Conservation (phyloP, 2,329 filamentous ascomycete species). For the Trichoderma afroharzianum region DNA sequence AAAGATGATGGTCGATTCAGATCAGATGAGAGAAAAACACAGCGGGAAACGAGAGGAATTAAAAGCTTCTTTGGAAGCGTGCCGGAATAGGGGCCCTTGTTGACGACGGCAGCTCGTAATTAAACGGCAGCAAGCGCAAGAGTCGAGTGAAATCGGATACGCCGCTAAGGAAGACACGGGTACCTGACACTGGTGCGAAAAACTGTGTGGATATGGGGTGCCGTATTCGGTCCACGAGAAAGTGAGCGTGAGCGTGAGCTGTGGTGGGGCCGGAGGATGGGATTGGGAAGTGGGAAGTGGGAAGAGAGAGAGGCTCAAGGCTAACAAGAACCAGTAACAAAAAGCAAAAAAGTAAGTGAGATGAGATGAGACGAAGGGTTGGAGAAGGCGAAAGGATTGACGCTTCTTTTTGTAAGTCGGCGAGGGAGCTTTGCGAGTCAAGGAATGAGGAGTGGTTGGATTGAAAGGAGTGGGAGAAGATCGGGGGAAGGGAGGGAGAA, state of each 20-base stretch:
- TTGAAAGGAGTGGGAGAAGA: not conserved
- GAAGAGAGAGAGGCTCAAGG: not conserved
- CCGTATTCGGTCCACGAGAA: constrained; percentile 14
- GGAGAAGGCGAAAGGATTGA: not conserved
- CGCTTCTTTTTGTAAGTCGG: not conserved
- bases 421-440: not conserved
- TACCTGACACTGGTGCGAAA: constrained; percentile 23
- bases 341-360: not conserved
- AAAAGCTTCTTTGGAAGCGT: constrained; percentile 1
- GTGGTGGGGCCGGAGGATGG: not conserved
- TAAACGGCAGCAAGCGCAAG: constrained; percentile 2
- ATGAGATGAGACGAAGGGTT: not conserved
- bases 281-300: not conserved
- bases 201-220: constrained; percentile 19
- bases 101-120: constrained; percentile 13
- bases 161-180: constrained; percentile 21
- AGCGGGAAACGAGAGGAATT: constrained; percentile 4
- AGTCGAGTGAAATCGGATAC: constrained; percentile 11
- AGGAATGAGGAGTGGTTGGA: not conserved
- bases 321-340: not conserved
- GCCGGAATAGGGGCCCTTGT: constrained; percentile 13
- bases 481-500: not conserved
- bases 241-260: constrained; percentile 9
- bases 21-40: not conserved
- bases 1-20: not conserved